Evolutionary conservation across 441 rosid species (phyloP).

Genomic region (Erodium trifolium): DNA sequence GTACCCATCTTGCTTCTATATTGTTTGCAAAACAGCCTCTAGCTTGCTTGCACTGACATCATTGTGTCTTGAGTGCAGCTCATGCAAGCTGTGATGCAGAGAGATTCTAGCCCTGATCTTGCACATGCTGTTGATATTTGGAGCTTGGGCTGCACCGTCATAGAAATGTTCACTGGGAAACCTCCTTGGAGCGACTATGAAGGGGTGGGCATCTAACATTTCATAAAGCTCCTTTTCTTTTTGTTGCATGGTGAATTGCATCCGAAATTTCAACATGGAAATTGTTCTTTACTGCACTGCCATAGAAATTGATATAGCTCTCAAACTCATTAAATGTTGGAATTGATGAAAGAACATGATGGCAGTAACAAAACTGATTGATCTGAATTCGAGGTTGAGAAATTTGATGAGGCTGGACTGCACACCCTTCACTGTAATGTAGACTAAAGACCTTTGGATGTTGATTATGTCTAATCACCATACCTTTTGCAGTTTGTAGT

Average conservation of each 20-base stretch:
- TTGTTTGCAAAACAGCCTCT: conserved; percentile 9
- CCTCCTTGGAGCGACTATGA: conserved; percentile 96
- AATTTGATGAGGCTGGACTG: no score
- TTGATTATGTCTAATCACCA: no score
- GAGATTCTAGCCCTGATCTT: conserved; percentile 58
- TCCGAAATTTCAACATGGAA: background rate
- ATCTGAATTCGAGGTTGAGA: background rate
- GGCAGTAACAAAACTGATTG: background rate
- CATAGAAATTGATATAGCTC: no score
- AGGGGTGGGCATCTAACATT: conserved; percentile 52
- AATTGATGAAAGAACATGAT: conserved; percentile 8
- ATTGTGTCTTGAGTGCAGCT: conserved; percentile 39
- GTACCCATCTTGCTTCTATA: conserved; percentile 29
- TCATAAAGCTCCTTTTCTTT: background rate
- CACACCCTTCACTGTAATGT: no score
- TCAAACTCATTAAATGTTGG: background rate
- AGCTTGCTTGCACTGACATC: conserved; percentile 21
- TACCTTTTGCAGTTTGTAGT: no score
- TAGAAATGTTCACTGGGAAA: conserved; percentile 93
- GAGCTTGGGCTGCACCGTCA: conserved; percentile 93
- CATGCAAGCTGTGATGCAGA: conserved; percentile 85
- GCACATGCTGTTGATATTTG: conserved; percentile 95
- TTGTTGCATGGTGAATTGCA: background rate
- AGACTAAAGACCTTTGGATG: no score
- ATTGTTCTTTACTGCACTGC: background rate